Evolutionary conservation across 2,329 filamentous ascomycete genomes (phyloP), one percentile per base, ranked within the genome.

Genomic region (Colletotrichum filicis): DNA sequence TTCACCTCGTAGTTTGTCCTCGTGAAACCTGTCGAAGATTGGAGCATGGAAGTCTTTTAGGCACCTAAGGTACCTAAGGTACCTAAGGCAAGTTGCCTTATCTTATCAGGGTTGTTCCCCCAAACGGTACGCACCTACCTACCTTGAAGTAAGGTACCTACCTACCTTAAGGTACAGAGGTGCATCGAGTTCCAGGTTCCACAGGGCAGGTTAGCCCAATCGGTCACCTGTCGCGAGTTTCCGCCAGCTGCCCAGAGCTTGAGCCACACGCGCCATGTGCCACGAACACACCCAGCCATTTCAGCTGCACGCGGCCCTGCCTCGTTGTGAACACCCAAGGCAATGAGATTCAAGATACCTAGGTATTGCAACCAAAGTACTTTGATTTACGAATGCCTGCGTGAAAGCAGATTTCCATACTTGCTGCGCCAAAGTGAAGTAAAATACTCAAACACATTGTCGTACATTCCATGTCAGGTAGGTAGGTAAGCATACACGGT

Each of bases 261-360:
- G 35, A 61, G 57, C 63, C 68, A 71, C 68, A 68, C 56, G 63
- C 57, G 56, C 63, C 63, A 56, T 26, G 63, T 68, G 56, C 63
- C 63, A 56, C 22, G 42, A 70, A 60, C 67, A 46, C 26, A 22
- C 58, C 53, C 35, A 24, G 37, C 56, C 55, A 37, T 42, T 35
- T 42, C 52, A 19, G 52, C 52, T 22, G 62, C 62, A 37, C 22
- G 52, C 62, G 42, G 35, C 14, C 35, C 35, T 64, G 22, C 61
- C 37, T n/a, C 8, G 22, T 22, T 14, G 12, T 19, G 22, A 19
- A 46, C 30, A 14, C 22, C 53, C 28, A 30, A 55, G 46, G 11
- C 46, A 35, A 19, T 22, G n/a, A 28, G 49, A 9, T 14, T 22
- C 42, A 37, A n/a, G 28, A 35, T 12, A 16, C 5, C 12, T 37